These are phyloP conservation scores for Cyphellophora attinorum DNA, from an alignment of 2,329 filamentous ascomycete genomes.

Conservation along the genomic window DNA sequence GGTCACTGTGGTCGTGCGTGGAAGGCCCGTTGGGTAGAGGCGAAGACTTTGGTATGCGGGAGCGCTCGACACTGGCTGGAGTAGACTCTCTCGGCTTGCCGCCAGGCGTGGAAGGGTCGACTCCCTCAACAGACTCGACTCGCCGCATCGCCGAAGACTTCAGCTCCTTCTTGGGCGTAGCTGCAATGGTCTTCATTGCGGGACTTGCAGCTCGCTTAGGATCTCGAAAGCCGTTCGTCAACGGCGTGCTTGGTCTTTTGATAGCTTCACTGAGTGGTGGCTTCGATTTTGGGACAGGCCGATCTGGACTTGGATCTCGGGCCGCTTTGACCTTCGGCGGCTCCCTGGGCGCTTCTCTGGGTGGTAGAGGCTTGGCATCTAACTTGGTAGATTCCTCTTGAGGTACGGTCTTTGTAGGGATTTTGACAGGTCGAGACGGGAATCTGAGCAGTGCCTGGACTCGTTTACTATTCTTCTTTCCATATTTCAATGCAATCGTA, in stretches of 20 bases:
- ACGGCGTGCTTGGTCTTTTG: conserved; percentile 25
- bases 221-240: conserved; percentile 6
- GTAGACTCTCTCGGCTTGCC: conserved; percentile 18
- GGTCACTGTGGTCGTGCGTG: conserved; percentile 20
- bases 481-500: conserved; percentile 43
- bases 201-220: conserved; percentile 14
- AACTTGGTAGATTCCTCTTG: too few species aligned
- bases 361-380: too few species aligned
- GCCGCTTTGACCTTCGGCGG: too few species aligned
- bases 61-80: conserved; percentile 15
- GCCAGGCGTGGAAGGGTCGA: conserved; percentile 30
- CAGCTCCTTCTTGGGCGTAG: conserved; percentile 34
- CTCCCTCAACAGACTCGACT: conserved; percentile 25
- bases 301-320: too few species aligned
- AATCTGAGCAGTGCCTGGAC: conserved; percentile 38
- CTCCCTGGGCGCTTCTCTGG: too few species aligned
- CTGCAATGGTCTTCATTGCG: conserved; percentile 26
- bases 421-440: conserved; percentile 14
- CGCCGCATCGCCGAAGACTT: conserved; percentile 28
- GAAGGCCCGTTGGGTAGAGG: conserved; percentile 7
- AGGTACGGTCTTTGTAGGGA: conserved; percentile 16
- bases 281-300: conserved; percentile 13
- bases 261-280: conserved; percentile 19
- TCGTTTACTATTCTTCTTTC: conserved; percentile 38
- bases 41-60: conserved; percentile 12